Conservation (phyloP, 768 basidiomycete species). For the Pleurotus citrinopileatus region DNA sequence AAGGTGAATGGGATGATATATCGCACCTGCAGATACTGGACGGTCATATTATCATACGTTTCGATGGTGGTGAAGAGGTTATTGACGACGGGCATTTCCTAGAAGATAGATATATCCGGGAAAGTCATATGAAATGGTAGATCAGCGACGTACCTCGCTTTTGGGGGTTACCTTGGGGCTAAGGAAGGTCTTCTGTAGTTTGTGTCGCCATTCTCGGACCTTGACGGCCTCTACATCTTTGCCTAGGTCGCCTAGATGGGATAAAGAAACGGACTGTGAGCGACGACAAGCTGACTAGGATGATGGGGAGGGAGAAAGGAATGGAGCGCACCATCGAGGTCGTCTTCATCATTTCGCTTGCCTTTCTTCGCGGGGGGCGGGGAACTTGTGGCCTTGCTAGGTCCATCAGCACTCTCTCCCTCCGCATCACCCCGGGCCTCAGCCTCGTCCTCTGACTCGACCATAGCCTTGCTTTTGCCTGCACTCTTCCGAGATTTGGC, state of each 20-base stretch:
- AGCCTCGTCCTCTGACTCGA: slow-evolving; percentile 70
- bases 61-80: slow-evolving; percentile 76
- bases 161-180: slow-evolving; percentile 62
- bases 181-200: slow-evolving; percentile 84
- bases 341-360: slow-evolving; percentile 53
- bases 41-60: slow-evolving; percentile 70
- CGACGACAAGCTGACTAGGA: slow-evolving; percentile 2
- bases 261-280: slow-evolving; percentile 10
- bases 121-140: background rate
- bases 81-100: slow-evolving; percentile 81
- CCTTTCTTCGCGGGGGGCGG: slow-evolving; percentile 66
- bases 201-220: slow-evolving; percentile 91
- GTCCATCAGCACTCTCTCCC: slow-evolving; percentile 42
- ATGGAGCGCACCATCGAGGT: slow-evolving; percentile 50
- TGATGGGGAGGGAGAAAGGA: slow-evolving; percentile 6
- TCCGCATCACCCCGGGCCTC: slow-evolving; percentile 47
- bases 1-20: too few species aligned
- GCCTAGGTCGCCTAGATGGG: slow-evolving; percentile 43
- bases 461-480: slow-evolving; percentile 50
- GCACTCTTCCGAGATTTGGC: slow-evolving; percentile 50
- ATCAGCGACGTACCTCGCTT: slow-evolving; percentile 49
- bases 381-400: slow-evolving; percentile 48
- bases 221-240: slow-evolving; percentile 62
- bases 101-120: slow-evolving; percentile 2
- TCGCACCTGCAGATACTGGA: slow-evolving; percentile 62